phyloP scores from a whole-genome alignment of 371 early-diverging fungal genomes.

The Rhizomucor miehei region DNA sequence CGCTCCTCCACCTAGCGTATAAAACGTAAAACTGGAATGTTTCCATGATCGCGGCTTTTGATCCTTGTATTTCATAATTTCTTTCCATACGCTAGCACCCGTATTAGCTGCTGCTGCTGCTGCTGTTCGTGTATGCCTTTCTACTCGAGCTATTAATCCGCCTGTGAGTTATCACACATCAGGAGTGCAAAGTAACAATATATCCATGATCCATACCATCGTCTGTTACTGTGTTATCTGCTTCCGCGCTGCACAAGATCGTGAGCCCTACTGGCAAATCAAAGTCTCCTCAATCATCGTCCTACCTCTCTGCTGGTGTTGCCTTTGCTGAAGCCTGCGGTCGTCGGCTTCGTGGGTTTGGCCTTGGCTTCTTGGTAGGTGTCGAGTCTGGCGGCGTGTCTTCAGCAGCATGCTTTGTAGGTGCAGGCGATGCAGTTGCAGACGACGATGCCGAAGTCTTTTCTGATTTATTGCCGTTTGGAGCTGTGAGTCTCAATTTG shows the following conservation, averaged over 20 bases:
- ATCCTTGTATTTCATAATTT: slow-evolving; percentile 36
- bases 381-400: background rate
- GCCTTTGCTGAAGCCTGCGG: background rate
- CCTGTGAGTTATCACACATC: no score
- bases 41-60: slow-evolving; percentile 32
- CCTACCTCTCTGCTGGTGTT: background rate
- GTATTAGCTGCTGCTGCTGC: background rate
- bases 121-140: slow-evolving; percentile 1
- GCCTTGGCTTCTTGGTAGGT: slow-evolving; percentile 6
- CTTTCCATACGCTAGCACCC: slow-evolving; percentile 16
- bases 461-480: slow-evolving; percentile 7
- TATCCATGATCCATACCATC: background rate
- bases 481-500: slow-evolving; percentile 23
- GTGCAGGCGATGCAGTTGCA: slow-evolving; percentile 9
- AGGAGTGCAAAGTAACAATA: no score
- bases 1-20: slow-evolving; percentile 32
- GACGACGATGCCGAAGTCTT: slow-evolving; percentile 14
- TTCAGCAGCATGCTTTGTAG: background rate
- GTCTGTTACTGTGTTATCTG: slow-evolving; percentile 1
- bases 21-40: slow-evolving; percentile 24
- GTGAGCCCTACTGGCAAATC: background rate
- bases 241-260: background rate
- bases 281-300: no score
- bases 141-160: background rate
- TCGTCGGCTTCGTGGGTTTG: slow-evolving; percentile 2